Conservation (phyloP, 23 red algal genomes). For the Agarophyton chilense region DNA sequence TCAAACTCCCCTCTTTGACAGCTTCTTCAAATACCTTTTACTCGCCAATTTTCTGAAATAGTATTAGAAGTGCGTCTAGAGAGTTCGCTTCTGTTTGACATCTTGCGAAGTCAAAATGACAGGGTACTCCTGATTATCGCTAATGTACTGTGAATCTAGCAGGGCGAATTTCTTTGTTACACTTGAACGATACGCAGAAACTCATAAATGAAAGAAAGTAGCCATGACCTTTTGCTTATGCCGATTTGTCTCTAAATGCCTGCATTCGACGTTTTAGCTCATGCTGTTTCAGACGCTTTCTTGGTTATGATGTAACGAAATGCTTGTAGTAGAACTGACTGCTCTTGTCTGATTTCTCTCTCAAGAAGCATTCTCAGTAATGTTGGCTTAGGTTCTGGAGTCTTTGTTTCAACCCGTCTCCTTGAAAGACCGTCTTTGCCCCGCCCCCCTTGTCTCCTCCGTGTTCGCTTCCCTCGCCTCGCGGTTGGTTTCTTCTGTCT, state of each 20-base stretch:
- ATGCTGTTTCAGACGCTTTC: neutral
- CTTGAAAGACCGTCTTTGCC: neutral
- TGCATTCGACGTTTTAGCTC: neutral
- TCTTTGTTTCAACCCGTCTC: neutral
- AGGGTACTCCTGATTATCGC: too few species aligned
- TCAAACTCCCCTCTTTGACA: too few species aligned
- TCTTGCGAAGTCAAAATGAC: too few species aligned
- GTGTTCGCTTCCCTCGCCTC: neutral
- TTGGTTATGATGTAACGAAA: constrained; percentile 50
- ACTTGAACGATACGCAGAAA: too few species aligned
- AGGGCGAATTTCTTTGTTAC: too few species aligned
- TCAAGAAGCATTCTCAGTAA: constrained; percentile 52
- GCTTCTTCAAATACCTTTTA: too few species aligned
- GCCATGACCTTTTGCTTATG: too few species aligned
- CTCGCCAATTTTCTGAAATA: too few species aligned
- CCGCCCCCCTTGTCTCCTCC: constrained; percentile 29
- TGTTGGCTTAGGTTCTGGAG: neutral
- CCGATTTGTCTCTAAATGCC: neutral
- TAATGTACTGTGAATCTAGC: too few species aligned
- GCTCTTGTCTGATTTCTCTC: constrained; percentile 57
- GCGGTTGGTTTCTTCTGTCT: neutral
- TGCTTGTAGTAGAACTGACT: constrained; percentile 48
- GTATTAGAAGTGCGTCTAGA: too few species aligned
- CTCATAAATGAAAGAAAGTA: too few species aligned
- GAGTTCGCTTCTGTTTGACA: too few species aligned